A percentile compares a stretch with the other conserved stretches of the same genome.
phyloP scores from a whole-genome alignment of 192 early-diverging fungal genomes.

The Dissophora globulifera region DNA sequence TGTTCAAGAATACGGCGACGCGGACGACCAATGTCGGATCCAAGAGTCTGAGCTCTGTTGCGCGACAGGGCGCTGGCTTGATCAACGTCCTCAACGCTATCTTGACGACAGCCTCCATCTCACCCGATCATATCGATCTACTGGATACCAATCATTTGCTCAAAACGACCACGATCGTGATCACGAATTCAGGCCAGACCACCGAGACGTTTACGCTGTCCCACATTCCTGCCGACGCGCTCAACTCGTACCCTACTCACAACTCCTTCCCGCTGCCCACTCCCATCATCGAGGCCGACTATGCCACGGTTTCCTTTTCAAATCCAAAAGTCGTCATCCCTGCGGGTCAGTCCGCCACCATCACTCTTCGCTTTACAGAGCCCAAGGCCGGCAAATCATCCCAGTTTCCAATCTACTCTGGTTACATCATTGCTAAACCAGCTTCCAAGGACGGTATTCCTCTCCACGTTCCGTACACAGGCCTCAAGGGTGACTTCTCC shows the following conservation, averaged over 20 bases:
- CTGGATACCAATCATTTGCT: slow-evolving; percentile 57
- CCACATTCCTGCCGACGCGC: slow-evolving; percentile 54
- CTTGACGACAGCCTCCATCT: slow-evolving; percentile 57
- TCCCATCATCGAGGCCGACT: slow-evolving; percentile 29
- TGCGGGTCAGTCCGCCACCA: slow-evolving; percentile 29
- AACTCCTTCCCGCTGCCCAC: slow-evolving; percentile 32
- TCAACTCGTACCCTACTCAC: slow-evolving; percentile 48
- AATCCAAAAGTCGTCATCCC: slow-evolving; percentile 28
- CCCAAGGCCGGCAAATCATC: slow-evolving; percentile 33
- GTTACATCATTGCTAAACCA: slow-evolving; percentile 36
- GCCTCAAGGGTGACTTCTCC: slow-evolving; percentile 34
- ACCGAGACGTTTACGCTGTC: slow-evolving; percentile 42
- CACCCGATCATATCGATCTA: slow-evolving; percentile 68
- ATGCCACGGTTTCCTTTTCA: slow-evolving; percentile 53
- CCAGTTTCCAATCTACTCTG: slow-evolving; percentile 37
- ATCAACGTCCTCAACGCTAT: slow-evolving; percentile 76
- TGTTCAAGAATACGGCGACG: slow-evolving; percentile 48
- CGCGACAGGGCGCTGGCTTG: slow-evolving; percentile 77
- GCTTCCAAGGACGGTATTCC: slow-evolving; percentile 8
- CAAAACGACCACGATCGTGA: slow-evolving; percentile 42
- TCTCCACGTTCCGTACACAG: slow-evolving; percentile 44
- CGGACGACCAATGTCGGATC: slow-evolving; percentile 5
- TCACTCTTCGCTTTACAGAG: slow-evolving; percentile 55
- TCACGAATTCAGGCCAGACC: slow-evolving; percentile 55
- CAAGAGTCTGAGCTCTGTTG: slow-evolving; percentile 51